phyloP scores from a whole-genome alignment of 306 rosid species.

The Cicer chorassanicum region DNA sequence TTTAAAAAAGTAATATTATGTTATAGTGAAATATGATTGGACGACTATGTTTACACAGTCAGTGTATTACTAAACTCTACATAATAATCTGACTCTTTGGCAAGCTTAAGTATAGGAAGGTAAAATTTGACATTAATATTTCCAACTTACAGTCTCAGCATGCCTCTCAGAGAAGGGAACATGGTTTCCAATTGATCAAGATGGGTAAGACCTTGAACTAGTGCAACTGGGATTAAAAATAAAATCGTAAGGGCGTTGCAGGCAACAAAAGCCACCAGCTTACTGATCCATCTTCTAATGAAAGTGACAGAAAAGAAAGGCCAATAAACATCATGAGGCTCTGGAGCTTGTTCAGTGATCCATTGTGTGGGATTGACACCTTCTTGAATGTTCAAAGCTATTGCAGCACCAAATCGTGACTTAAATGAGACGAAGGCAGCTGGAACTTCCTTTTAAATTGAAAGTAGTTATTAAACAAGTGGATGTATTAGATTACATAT shows the following conservation, averaged over 20 bases:
- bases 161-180: slow-evolving; percentile 66
- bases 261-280: slow-evolving; percentile 60
- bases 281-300: slow-evolving; percentile 67
- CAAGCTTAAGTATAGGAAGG: slow-evolving; percentile 10
- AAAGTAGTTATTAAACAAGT: slow-evolving; percentile 38
- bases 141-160: slow-evolving; percentile 67
- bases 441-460: slow-evolving; percentile 65
- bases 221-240: slow-evolving; percentile 74
- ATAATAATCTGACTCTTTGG: not conserved
- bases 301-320: slow-evolving; percentile 78
- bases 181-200: slow-evolving; percentile 69
- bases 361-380: slow-evolving; percentile 77
- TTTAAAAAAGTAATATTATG: not conserved
- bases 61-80: not conserved
- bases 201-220: slow-evolving; percentile 79
- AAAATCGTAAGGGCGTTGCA: slow-evolving; percentile 63
- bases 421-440: slow-evolving; percentile 92
- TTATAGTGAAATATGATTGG: not conserved
- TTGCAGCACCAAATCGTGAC: slow-evolving; percentile 78
- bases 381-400: slow-evolving; percentile 69
- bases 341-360: slow-evolving; percentile 83
- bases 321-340: slow-evolving; percentile 84
- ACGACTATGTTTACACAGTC: not conserved
- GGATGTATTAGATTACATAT: slow-evolving; percentile 36
- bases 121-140: slow-evolving; percentile 26